Percentiles rank a stretch among this genome's conserved stretches.
Conservation (phyloP, 805 yeast species). For the Kuraishia piskuri region DNA sequence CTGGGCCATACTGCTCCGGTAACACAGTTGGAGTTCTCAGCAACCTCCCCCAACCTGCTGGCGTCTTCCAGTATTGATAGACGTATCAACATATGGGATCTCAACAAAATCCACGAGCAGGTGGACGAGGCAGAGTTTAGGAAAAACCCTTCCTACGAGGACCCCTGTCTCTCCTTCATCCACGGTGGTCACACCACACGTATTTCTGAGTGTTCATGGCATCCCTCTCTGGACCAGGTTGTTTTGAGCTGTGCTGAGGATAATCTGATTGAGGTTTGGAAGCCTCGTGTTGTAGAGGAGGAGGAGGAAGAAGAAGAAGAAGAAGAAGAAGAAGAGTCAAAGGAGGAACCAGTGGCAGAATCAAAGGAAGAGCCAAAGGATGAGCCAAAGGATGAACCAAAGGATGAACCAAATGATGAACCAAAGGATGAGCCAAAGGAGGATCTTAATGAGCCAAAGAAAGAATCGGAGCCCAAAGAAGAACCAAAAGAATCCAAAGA, state of each 20-base stretch:
- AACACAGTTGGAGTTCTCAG: slow-evolving; percentile 46
- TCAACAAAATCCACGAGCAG: slow-evolving; percentile 48
- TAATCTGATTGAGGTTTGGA: slow-evolving; percentile 69
- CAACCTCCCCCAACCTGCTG: slow-evolving; percentile 38
- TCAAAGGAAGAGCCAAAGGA: slow-evolving; percentile 4
- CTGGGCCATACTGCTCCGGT: slow-evolving; percentile 58
- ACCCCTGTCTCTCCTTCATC: slow-evolving; percentile 69
- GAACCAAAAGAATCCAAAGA: background rate
- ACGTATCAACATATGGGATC: slow-evolving; percentile 69
- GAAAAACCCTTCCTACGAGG: slow-evolving; percentile 49
- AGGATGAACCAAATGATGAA: background rate
- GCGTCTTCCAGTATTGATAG: slow-evolving; percentile 57
- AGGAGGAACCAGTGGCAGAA: slow-evolving; percentile 6
- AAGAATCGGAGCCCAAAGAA: slow-evolving; percentile 2
- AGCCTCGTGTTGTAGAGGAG: slow-evolving; percentile 41
- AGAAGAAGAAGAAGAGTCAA: slow-evolving; percentile 27
- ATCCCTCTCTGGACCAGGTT: slow-evolving; percentile 49
- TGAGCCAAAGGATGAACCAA: slow-evolving; percentile 7
- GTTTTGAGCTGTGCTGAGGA: slow-evolving; percentile 71
- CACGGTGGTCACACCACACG: slow-evolving; percentile 84
- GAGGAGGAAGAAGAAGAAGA: slow-evolving; percentile 29
- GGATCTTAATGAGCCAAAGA: too few relatives aligned
- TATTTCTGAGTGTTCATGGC: slow-evolving; percentile 60
- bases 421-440: slow-evolving; percentile 5
- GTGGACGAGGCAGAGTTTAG: slow-evolving; percentile 42